phyloP scores from a whole-genome alignment of 2,329 filamentous ascomycete species.

The Fusarium hostae region DNA sequence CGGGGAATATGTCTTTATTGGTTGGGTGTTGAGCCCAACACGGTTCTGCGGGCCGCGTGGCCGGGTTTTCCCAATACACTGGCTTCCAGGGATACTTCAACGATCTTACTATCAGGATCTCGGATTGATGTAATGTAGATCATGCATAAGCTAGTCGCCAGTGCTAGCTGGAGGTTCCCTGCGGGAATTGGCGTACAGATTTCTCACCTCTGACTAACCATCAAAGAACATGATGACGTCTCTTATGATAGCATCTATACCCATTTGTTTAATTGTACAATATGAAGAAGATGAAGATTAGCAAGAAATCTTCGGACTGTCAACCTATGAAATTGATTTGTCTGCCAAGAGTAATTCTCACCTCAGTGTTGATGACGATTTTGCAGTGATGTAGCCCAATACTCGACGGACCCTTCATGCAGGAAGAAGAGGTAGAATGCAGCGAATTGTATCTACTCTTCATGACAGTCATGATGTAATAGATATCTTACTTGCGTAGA shows the following conservation, averaged over 20 bases:
- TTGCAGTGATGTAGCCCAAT: neutral
- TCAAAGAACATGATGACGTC: slow-evolving; percentile 34
- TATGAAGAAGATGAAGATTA: slow-evolving; percentile 15
- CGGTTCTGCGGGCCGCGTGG: slow-evolving; percentile 36
- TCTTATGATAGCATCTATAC: slow-evolving; percentile 37
- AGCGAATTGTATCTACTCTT: neutral
- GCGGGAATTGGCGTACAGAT: slow-evolving; percentile 19
- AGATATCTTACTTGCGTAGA: neutral
- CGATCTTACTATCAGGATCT: slow-evolving; percentile 6
- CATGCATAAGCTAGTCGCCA: slow-evolving; percentile 10
- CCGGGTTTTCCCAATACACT: slow-evolving; percentile 22
- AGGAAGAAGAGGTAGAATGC: neutral
- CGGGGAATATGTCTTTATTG: slow-evolving; percentile 20
- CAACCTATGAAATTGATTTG: neutral
- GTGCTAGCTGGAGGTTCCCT: neutral
- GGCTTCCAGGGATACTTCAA: slow-evolving; percentile 2
- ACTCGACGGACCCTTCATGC: neutral
- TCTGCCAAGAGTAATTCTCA: neutral
- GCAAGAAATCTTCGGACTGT: neutral
- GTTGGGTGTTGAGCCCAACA: slow-evolving; percentile 23
- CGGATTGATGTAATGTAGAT: slow-evolving; percentile 14
- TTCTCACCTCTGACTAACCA: slow-evolving; percentile 20
- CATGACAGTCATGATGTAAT: slow-evolving; percentile 8
- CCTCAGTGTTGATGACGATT: neutral
- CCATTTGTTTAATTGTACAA: slow-evolving; percentile 35